These are phyloP conservation scores for Ustulina deusta DNA, from an alignment of 2,329 filamentous ascomycete genomes.

Conservation along the genomic window DNA sequence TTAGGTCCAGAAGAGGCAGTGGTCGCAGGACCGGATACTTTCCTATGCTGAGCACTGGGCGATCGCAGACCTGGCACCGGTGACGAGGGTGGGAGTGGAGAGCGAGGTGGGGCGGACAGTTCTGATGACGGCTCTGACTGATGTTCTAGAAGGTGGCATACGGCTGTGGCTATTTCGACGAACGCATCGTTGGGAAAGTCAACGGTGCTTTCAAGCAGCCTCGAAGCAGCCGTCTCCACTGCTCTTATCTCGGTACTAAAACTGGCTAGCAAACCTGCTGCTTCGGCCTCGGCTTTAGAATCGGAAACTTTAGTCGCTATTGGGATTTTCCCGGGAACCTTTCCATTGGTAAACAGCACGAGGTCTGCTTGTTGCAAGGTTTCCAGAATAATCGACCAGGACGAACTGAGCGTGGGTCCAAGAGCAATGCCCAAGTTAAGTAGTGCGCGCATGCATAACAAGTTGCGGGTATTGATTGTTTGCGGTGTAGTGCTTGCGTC, in stretches of 20 bases:
- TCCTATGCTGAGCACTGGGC: conserved; percentile 56
- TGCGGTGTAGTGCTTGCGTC: conserved; percentile 61
- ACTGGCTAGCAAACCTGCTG: conserved; percentile 68
- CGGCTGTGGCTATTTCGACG: conserved; percentile 77
- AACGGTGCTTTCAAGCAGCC: conserved; percentile 89
- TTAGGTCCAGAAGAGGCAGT: conserved; percentile 62
- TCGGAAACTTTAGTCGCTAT: conserved; percentile 61
- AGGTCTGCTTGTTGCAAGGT: conserved; percentile 94
- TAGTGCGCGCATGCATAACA: conserved; percentile 88
- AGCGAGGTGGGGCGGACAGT: conserved; percentile 53
- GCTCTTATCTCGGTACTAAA: conserved; percentile 85
- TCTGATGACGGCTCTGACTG: conserved; percentile 49
- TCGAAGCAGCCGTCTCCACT: conserved; percentile 86
- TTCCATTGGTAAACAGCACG: conserved; percentile 76
- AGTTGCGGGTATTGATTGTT: conserved; percentile 85
- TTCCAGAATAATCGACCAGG: conserved; percentile 92
- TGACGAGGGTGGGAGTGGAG: conserved; percentile 54
- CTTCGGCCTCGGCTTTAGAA: conserved; percentile 63
- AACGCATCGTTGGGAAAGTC: conserved; percentile 91
- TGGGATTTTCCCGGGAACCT: conserved; percentile 64
- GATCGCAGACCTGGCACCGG: conserved; percentile 44
- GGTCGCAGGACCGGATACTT: conserved; percentile 62
- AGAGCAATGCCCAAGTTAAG: conserved; percentile 96
- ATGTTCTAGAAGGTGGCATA: conserved; percentile 76
- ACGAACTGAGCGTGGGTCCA: conserved; percentile 83